A percentile compares a stretch with the other conserved stretches of the same genome.
Evolutionary conservation across 306 rosid genomes (phyloP).

Genomic region (Prunus salicina): DNA sequence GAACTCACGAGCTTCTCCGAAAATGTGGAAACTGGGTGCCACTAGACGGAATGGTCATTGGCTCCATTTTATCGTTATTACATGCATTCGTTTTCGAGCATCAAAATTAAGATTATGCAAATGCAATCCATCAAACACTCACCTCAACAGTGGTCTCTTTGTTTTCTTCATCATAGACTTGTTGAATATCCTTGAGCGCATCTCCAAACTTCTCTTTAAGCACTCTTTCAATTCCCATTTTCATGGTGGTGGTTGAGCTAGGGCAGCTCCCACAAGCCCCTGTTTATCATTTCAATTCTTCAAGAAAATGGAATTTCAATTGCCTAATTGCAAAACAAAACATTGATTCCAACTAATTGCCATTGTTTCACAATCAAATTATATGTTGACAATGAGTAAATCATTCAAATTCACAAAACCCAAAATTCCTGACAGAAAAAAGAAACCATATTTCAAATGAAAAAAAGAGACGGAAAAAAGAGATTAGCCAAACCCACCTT

Average conservation of each 20-base stretch:
- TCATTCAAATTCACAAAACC: not conserved
- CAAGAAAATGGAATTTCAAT: not conserved
- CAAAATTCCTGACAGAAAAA: not conserved
- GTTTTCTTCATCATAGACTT: constrained; percentile 52
- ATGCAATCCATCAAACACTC: too few species aligned
- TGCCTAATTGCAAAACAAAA: too few species aligned
- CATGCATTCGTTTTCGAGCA: not conserved
- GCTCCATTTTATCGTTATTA: not conserved
- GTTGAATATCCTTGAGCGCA: constrained; percentile 61
- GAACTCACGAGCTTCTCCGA: too few species aligned
- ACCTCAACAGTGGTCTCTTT: constrained; percentile 64
- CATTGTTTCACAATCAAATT: not conserved
- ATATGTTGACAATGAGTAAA: too few species aligned
- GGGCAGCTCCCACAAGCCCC: constrained; percentile 98
- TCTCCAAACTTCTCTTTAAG: constrained; percentile 93
- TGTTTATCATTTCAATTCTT: constrained; percentile 13
- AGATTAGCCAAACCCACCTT: constrained; percentile 35
- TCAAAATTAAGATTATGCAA: not conserved
- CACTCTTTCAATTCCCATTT: constrained; percentile 92
- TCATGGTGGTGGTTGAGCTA: constrained; percentile 94
- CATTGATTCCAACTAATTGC: not conserved
- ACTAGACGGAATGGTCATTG: too few species aligned
- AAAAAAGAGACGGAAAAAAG: not conserved
- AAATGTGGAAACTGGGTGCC: too few species aligned
- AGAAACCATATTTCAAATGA: not conserved